These are phyloP conservation scores for Protomyces arabidopsidicola DNA, from an alignment of 1,139 yeast species.

Conservation along the genomic window DNA sequence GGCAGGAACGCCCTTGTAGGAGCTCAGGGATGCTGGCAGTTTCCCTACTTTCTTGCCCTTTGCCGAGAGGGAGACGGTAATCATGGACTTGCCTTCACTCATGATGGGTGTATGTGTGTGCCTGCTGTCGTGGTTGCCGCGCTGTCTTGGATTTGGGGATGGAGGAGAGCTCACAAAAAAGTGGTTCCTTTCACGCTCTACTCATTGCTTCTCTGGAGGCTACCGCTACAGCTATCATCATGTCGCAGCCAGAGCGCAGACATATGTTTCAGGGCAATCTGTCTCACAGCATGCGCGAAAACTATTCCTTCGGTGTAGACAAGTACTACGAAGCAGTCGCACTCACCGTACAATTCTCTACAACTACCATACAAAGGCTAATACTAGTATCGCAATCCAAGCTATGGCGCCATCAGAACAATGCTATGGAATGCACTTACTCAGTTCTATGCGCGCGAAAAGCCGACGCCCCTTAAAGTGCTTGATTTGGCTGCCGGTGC, in stretches of 20 bases:
- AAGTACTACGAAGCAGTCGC: slow-evolving; percentile 26
- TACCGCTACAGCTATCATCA: neutral
- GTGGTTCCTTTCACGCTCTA: no score
- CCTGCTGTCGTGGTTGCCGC: no score
- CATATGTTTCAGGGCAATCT: slow-evolving; percentile 26
- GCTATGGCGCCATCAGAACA: slow-evolving; percentile 21
- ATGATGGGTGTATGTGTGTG: neutral
- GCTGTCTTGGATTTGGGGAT: no score
- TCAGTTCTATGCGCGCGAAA: slow-evolving; percentile 1
- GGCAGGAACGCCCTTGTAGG: slow-evolving; percentile 25
- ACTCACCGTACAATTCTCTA: neutral
- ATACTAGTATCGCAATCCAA: slow-evolving; percentile 23
- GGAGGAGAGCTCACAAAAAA: no score
- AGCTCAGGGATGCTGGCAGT: slow-evolving; percentile 18
- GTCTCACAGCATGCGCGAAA: slow-evolving; percentile 28
- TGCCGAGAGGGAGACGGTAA: slow-evolving; percentile 17
- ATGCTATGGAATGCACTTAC: slow-evolving; percentile 27
- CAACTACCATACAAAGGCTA: neutral
- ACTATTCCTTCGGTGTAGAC: slow-evolving; percentile 29
- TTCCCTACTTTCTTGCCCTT: slow-evolving; percentile 24
- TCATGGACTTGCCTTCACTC: slow-evolving; percentile 13
- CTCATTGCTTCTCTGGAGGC: no score
- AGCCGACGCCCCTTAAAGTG: slow-evolving; percentile 9
- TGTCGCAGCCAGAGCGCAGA: slow-evolving; percentile 26
- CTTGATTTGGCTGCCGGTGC: slow-evolving; percentile 29